Base-by-base conservation (phyloP, 1,139 yeast genomes). In the Pneumocystis wakefieldiae region DNA sequence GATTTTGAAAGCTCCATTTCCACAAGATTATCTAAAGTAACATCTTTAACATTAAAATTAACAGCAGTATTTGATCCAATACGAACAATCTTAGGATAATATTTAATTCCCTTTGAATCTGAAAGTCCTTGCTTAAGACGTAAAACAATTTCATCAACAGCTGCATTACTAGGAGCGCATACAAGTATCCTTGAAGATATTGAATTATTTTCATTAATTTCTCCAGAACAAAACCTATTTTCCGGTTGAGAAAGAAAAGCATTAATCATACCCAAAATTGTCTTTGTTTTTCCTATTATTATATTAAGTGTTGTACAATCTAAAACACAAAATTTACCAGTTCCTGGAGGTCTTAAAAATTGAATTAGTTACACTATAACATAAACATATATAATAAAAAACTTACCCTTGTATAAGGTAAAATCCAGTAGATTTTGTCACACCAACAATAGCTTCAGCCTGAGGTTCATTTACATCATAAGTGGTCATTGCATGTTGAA, bases 151-250 rank as follows among this genome's bases (percentile, higher is more conserved):
- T 94, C 98, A 76, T 94, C 99, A 7, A 94, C 97, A 10, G 99
- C 99, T 0, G 99, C 99, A 76, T 94, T 94, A 73, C 97, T 89
- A 2, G 99, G 99, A 0, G 98, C 98, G 80, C 98, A 94, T 38
- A 94, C 84, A 63, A 94, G 76, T 2, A 94, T 82, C 65, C 84
- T 81, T 63, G 77, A 78, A 48, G 80, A 81, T 41, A 17, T 3
- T 24, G n/a, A 10, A 24, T 19, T 24, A 36, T 37, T 17, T 63
- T 73, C 73, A 57, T 67, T 67, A 60, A 71, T 71, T 68, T 73
- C 7, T 38, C 72, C 64, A 28, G 60, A 62, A 48, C 64, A 57
- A 1, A 81, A 78, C 53, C 67, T 66, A 24, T 71, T 68, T 58
- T 72, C 71, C 4, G 78, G 73, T 19, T 73, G 71, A 0, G 85